Base-by-base conservation (phyloP, 345 rosid genomes). In the Microthlaspi erraticum region DNA sequence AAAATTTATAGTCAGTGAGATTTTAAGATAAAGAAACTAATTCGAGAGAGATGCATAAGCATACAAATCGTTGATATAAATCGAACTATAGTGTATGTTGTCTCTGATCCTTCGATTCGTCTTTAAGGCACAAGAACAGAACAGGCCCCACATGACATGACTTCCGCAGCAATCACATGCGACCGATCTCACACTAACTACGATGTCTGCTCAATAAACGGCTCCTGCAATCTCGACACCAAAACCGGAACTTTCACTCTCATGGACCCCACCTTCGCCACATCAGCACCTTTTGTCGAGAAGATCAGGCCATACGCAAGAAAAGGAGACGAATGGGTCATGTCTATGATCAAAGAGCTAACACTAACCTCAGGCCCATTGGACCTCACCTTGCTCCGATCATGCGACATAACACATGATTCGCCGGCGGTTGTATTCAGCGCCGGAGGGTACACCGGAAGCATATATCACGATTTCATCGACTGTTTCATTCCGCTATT, bases 401-500 rank as follows among this genome's bases (percentile, higher is more conserved):
- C 80, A 29, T 75, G 79, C 45, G 70, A 61, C 6, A 52, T 62
- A 63, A 82, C 60, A 18, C 84, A 84, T 65, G 51, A 64, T 7
- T 75, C 23, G 9, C 93, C 90, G 2, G 92, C 96, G 11, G 14
- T 83, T 2, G 84, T 80, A 26, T 86, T 86, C 70, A 81, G 83
- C 48, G 77, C 82, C 3, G 90, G 85, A 23, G 96, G 96, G 29
- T 87, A 83, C 81, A 83, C 89, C 2, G 93, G 92, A 23, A 88
- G 75, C 78, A 75, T 85, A 36, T 85, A 79, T 73, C 95, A 87
- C 29, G 93, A 83, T 16, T 88, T 88, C 74, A 79, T 59, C 38
- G 96, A 91, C 26, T 86, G 85, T 8, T 65, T 86, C 73, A 68
- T 91, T 55, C 89, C 91, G 10, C 88, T 89, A 50, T 86, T 81